Evolutionary conservation across 192 early-diverging fungal genomes (phyloP).

Genomic region (Thoreauomyces humboldtii): DNA sequence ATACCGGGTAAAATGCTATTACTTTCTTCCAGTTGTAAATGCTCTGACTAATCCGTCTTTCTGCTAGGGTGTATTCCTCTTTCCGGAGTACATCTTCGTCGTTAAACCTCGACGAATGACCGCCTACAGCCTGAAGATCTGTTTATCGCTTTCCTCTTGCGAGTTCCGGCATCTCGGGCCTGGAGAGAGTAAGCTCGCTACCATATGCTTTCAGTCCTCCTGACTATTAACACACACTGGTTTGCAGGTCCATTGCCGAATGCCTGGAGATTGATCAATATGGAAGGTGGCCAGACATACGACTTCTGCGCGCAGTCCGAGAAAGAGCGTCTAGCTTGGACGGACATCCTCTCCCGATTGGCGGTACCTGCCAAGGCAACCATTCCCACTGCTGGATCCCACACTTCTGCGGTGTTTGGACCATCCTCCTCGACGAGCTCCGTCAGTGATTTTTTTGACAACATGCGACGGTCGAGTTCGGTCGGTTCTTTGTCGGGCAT

Average conservation of each 20-base stretch:
- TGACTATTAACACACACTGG: too few species aligned
- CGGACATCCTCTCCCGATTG: constrained; percentile 16
- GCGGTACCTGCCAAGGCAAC: neutral
- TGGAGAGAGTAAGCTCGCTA: constrained; percentile 2
- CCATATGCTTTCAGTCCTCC: too few species aligned
- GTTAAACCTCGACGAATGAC: constrained; percentile 25
- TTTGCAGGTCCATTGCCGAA: constrained; percentile 20
- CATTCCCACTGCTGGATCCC: neutral
- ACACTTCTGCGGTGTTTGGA: neutral
- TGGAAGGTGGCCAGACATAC: constrained; percentile 13
- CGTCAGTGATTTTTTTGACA: constrained; percentile 1
- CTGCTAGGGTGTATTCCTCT: constrained; percentile 31
- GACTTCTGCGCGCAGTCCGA: constrained; percentile 26
- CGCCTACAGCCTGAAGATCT: constrained; percentile 28
- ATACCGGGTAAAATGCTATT: constrained; percentile 26
- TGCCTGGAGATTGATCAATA: constrained; percentile 20
- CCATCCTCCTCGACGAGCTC: neutral
- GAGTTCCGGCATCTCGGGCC: constrained; percentile 10
- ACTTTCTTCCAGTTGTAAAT: neutral
- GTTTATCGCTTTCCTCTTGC: constrained; percentile 28
- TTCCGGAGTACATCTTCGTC: constrained; percentile 24
- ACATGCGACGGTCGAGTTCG: constrained; percentile 18
- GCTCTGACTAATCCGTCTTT: neutral
- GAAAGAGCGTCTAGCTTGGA: constrained; percentile 19
- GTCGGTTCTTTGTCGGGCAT: constrained; percentile 14